phyloP scores from a whole-genome alignment of 2,329 filamentous ascomycete species.

The Fusarium longipes region DNA sequence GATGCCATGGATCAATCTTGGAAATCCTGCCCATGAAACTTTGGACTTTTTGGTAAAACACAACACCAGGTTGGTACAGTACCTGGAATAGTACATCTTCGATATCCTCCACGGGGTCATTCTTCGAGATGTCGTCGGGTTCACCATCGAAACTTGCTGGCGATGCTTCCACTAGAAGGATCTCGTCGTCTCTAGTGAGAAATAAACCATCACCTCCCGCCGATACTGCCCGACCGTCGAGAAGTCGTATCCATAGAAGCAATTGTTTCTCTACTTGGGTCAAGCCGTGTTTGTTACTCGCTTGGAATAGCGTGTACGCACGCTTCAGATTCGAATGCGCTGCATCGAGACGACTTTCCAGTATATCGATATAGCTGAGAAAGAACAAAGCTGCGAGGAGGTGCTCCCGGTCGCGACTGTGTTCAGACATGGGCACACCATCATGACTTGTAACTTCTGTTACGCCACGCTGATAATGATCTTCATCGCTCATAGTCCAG shows the following conservation, averaged over 20 bases:
- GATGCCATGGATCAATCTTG: conserved; percentile 67
- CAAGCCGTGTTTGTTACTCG: conserved; percentile 53
- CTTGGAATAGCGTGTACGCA: conserved; percentile 60
- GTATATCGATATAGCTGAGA: conserved; percentile 64
- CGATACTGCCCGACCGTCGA: conserved; percentile 66
- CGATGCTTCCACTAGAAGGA: conserved; percentile 58
- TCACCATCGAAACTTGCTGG: conserved; percentile 52
- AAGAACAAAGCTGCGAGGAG: conserved; percentile 64
- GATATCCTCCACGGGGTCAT: conserved; percentile 50
- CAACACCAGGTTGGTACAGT: conserved; percentile 65
- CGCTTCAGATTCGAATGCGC: conserved; percentile 62
- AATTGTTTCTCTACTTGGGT: conserved; percentile 58
- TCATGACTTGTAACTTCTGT: conserved; percentile 49
- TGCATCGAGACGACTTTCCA: conserved; percentile 56
- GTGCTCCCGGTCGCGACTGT: conserved; percentile 53
- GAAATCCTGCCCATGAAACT: conserved; percentile 68
- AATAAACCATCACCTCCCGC: conserved; percentile 67
- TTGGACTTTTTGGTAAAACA: conserved; percentile 69
- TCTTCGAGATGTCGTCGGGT: conserved; percentile 39
- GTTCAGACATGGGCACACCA: conserved; percentile 39
- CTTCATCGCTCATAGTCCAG: conserved; percentile 49
- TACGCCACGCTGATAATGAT: conserved; percentile 53
- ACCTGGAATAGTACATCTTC: conserved; percentile 66
- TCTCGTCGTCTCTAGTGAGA: conserved; percentile 60
- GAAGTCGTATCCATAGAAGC: conserved; percentile 65